These are phyloP conservation scores for Vitis labrusca DNA, from an alignment of 164 flowering plant species.

Conservation along the genomic window DNA sequence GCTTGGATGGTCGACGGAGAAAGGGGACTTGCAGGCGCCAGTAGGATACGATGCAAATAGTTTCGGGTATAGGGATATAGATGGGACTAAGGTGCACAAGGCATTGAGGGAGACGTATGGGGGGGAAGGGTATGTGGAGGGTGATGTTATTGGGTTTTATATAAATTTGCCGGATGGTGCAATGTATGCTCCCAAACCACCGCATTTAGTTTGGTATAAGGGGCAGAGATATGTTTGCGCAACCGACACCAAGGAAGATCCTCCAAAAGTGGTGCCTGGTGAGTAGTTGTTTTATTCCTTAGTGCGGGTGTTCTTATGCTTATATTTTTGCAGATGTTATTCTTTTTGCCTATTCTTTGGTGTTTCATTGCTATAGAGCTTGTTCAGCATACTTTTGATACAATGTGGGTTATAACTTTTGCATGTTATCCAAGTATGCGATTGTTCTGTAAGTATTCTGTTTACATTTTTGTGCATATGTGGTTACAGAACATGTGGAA, in stretches of 20 bases:
- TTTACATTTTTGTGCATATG: too few relatives aligned
- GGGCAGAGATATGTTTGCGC: conserved; percentile 78
- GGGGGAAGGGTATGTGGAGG: conserved; percentile 81
- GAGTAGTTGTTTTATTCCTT: conserved; percentile 18
- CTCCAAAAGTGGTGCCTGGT: conserved; percentile 91
- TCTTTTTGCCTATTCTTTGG: not conserved
- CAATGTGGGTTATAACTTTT: not conserved
- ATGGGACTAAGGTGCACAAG: conserved; percentile 87
- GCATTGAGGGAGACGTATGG: conserved; percentile 94
- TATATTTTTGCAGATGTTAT: not conserved
- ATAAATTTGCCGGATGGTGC: conserved; percentile 82
- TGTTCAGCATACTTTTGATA: not conserved
- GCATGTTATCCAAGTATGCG: not conserved
- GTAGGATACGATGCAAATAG: conserved; percentile 93
- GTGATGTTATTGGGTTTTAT: conserved; percentile 95
- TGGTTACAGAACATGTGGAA: too few relatives aligned
- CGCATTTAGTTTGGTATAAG: conserved; percentile 69
- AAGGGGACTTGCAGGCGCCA: conserved; percentile 97
- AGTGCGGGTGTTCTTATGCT: not conserved
- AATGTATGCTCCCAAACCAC: conserved; percentile 63
- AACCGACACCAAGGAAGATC: conserved; percentile 72
- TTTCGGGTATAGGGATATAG: conserved; percentile 89
- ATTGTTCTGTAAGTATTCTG: too few relatives aligned
- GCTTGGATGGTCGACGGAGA: conserved; percentile 94
- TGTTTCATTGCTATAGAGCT: not conserved